Percentiles rank a stretch among this genome's conserved stretches.
Conservation (phyloP, 1,284 basidiomycete species). For the Tausonia pullulans region DNA sequence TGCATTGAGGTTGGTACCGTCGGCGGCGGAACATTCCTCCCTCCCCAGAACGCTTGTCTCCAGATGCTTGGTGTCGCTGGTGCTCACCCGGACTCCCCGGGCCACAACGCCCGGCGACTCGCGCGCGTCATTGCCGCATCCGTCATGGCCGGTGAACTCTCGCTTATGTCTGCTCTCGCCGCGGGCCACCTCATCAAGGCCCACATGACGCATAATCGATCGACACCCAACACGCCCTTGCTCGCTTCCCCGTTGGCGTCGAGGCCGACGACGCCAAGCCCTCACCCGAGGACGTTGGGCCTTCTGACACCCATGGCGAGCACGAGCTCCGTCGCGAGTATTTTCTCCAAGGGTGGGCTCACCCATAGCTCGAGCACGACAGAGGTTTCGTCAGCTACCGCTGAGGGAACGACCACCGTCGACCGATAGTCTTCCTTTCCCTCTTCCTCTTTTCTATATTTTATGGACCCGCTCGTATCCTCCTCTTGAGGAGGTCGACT, state of each 20-base stretch:
- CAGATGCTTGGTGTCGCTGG: conserved; percentile 85
- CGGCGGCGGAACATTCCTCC: conserved; percentile 85
- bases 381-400: background rate
- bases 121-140: conserved; percentile 76
- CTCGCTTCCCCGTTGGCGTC: conserved; percentile 12
- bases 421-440: background rate
- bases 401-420: background rate
- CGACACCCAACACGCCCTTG: conserved; percentile 12
- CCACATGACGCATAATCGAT: conserved; percentile 45
- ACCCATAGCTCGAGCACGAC: background rate
- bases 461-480: no score
- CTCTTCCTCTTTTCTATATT: no score
- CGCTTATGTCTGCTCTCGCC: conserved; percentile 75
- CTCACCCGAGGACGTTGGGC: conserved; percentile 4
- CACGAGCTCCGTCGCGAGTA: conserved; percentile 7
- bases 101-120: conserved; percentile 73
- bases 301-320: conserved; percentile 16
- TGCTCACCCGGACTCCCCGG: conserved; percentile 69
- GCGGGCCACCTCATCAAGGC: conserved; percentile 84
- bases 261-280: conserved; percentile 6
- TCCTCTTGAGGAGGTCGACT: no score
- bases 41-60: conserved; percentile 77
- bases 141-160: conserved; percentile 91
- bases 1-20: conserved; percentile 94
- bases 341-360: conserved; percentile 2